phyloP scores from a whole-genome alignment of 2,329 filamentous ascomycete species.

The Paracorniculantispora psalliotae region DNA sequence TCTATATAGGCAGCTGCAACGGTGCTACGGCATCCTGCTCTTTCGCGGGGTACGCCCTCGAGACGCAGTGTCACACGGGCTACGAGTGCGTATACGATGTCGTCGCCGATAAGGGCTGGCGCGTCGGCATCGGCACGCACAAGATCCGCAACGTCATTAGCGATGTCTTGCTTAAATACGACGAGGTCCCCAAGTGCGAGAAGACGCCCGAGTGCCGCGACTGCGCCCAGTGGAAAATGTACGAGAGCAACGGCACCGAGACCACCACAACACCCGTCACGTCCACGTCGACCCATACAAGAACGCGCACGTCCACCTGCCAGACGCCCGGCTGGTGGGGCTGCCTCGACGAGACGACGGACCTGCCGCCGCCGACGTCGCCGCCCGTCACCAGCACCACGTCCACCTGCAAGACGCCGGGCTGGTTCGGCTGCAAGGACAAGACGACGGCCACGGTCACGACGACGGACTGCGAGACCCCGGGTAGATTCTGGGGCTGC shows the following conservation, averaged over 20 bases:
- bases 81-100: conserved; percentile 88
- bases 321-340: conserved; percentile 93
- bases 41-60: conserved; percentile 87
- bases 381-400: conserved; percentile 45
- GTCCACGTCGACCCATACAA: conserved; percentile 45
- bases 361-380: conserved; percentile 36
- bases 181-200: conserved; percentile 70
- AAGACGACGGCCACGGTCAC: conserved; percentile 27
- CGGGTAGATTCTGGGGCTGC: conserved; percentile 55
- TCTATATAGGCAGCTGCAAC: conserved; percentile 92
- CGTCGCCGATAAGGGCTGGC: conserved; percentile 85
- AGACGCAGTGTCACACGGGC: conserved; percentile 88
- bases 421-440: conserved; percentile 63
- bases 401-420: conserved; percentile 57
- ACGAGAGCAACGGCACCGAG: conserved; percentile 84
- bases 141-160: conserved; percentile 84
- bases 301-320: conserved; percentile 82
- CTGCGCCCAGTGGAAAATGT: conserved; percentile 91
- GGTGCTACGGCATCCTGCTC: conserved; percentile 85
- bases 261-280: conserved; percentile 52
- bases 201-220: conserved; percentile 78
- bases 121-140: conserved; percentile 85
- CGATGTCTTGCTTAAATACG: conserved; percentile 80
- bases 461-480: conserved; percentile 29
- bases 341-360: conserved; percentile 63